Conservation (phyloP, 805 yeast species). For the Candida coleopterorum region DNA sequence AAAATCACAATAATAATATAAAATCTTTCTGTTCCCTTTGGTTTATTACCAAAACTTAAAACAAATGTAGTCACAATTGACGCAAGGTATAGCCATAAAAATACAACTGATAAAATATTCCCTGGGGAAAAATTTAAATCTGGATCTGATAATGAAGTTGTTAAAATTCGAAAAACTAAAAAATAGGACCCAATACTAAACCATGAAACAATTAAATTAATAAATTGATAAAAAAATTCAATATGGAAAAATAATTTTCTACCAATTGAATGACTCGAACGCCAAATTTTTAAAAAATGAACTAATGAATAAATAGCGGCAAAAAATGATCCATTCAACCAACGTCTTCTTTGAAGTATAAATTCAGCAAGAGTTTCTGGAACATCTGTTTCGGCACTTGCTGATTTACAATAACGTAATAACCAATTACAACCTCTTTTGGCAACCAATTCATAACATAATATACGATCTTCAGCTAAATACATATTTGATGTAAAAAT, state of each 20-base stretch:
- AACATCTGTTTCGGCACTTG: constrained; percentile 66
- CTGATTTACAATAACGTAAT: constrained; percentile 56
- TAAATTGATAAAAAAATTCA: constrained; percentile 52
- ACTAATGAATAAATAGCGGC: constrained; percentile 55
- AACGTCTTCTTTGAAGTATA: constrained; percentile 59
- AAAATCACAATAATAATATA: constrained; percentile 50
- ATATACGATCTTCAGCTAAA: constrained; percentile 64
- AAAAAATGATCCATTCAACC: constrained; percentile 69
- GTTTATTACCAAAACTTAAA: constrained; percentile 60
- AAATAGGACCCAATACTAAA: constrained; percentile 60
- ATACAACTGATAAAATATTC: constrained; percentile 44
- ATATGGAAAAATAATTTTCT: constrained; percentile 50
- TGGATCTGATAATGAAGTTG: constrained; percentile 43
- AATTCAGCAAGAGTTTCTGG: constrained; percentile 61
- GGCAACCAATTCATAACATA: constrained; percentile 61
- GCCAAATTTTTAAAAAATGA: constrained; percentile 53
- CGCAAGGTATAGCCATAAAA: constrained; percentile 53
- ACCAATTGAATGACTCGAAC: constrained; percentile 47
- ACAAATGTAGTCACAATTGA: constrained; percentile 57
- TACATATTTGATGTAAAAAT: constrained; percentile 68
- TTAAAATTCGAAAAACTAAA: constrained; percentile 57
- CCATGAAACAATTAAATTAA: constrained; percentile 56
- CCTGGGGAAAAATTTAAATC: constrained; percentile 42
- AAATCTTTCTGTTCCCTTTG: constrained; percentile 54
- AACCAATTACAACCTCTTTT: constrained; percentile 56